These are phyloP conservation scores for Rhynchospora tenuis DNA, from an alignment of 176 grass and related monocot species.

Conservation along the genomic window DNA sequence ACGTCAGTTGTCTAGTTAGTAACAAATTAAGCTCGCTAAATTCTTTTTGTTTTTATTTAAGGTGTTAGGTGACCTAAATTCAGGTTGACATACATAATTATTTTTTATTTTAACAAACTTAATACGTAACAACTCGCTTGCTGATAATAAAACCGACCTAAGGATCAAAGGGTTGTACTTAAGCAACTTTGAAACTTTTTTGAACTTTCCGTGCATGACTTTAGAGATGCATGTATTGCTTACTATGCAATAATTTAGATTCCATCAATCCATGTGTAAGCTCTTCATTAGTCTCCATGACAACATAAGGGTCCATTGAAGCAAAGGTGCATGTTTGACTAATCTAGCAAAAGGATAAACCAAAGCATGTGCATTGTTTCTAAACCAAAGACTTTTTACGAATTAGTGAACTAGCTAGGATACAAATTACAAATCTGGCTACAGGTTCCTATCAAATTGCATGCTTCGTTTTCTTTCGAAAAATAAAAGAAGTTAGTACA, in stretches of 20 bases:
- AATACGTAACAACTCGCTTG: neutral
- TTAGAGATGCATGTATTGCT: neutral
- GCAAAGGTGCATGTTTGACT: conserved; percentile 7
- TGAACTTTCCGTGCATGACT: neutral
- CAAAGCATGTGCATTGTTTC: neutral
- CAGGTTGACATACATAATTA: neutral
- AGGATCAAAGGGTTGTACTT: neutral
- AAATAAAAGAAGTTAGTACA: neutral
- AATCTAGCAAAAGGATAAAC: neutral
- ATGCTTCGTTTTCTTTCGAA: neutral
- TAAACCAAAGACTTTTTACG: neutral
- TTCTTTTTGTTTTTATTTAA: neutral
- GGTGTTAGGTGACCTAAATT: neutral
- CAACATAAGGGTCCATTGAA: neutral
- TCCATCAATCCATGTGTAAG: neutral
- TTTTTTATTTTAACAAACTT: too few species aligned
- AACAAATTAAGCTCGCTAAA: neutral
- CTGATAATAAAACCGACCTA: neutral
- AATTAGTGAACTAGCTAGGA: neutral
- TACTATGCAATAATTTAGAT: neutral
- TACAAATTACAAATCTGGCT: neutral
- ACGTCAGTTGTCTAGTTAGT: neutral
- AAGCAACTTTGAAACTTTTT: neutral
- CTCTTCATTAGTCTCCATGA: neutral
- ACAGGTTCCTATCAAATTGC: neutral